Evolutionary conservation across 441 rosid species (phyloP).

Genomic region (Cnidoscolus chayamansa): DNA sequence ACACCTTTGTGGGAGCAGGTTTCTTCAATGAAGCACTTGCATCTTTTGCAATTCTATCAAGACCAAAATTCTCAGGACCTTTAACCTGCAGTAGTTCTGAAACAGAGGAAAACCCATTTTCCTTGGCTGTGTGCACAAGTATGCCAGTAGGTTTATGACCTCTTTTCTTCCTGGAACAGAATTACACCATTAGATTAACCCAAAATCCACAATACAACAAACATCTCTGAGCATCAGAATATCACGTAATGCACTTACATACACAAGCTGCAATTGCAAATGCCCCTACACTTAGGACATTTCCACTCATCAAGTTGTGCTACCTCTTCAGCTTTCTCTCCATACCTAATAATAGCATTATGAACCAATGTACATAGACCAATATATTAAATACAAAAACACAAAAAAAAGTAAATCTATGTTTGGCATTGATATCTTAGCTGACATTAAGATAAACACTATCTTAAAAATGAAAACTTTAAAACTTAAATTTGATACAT

Average conservation of each 20-base stretch:
- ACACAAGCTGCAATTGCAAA: slow-evolving; percentile 84
- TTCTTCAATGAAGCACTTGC: slow-evolving; percentile 28
- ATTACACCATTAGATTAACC: slow-evolving; percentile 12
- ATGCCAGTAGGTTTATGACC: slow-evolving; percentile 81
- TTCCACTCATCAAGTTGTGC: slow-evolving; percentile 47
- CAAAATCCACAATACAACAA: slow-evolving; percentile 5
- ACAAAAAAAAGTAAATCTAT: neutral
- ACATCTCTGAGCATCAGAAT: neutral
- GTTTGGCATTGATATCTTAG: no score
- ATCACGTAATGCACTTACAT: slow-evolving; percentile 41
- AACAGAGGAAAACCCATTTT: slow-evolving; percentile 66
- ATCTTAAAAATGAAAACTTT: no score
- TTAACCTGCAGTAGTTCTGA: slow-evolving; percentile 53
- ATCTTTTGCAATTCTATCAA: slow-evolving; percentile 28
- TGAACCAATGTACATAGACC: slow-evolving; percentile 6
- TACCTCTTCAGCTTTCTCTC: slow-evolving; percentile 71
- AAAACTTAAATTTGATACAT: no score
- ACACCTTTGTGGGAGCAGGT: slow-evolving; percentile 34
- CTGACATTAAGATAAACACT: neutral
- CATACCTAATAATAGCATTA: slow-evolving; percentile 48
- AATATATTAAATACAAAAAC: neutral
- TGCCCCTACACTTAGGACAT: slow-evolving; percentile 84
- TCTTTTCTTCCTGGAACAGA: slow-evolving; percentile 55
- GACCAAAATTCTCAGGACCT: slow-evolving; percentile 38
- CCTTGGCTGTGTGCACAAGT: slow-evolving; percentile 56